Evolutionary conservation across 108 stramenopile species (phyloP), one percentile per base, ranked within the genome.

Genomic region (Cylindrotheca fusiformis): DNA sequence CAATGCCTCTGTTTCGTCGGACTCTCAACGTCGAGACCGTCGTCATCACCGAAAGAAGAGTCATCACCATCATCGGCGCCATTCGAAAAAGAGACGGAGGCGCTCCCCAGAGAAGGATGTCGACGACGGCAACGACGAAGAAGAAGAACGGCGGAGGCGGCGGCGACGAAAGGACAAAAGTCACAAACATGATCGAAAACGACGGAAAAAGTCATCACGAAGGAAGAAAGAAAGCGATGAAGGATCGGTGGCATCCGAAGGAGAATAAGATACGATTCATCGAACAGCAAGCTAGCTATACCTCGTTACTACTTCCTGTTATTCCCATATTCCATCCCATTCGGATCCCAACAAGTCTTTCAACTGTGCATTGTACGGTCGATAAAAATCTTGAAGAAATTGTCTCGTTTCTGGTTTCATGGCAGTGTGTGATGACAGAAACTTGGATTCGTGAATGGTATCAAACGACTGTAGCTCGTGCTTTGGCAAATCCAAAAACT

Each of bases 341-440:
- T 64, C 63, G 4, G 4, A 10, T 53, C 55, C 55, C 5, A 66
- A 36, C 17, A 55, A 5, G 10, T 65, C 33, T 14, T 41, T 36
- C 53, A 65, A 27, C 6, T 55, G 52, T 32, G 26, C 47, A 45
- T 67, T 58, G 66, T 54, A 67, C 12, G 66, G 66, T 17, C 25
- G 22, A 57, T 48, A 67, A 21, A 67, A 49, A 20, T 6, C 20
- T 26, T 67, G 28, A 2, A 67, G 32, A 8, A 30, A 32, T 0
- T 10, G 8, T 31, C 47, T 28, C 26, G 30, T 31, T 25, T 25
- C 23, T 22, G 23, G 14, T 18, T 18, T n/a, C 55, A 56, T 56
- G 14, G 12, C 6, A 27, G 25, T 4, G 36, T 41, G 28, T 18
- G 19, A 24, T 18, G 28, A 1, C 4, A 6, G 24, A 49, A 50